phyloP scores from a whole-genome alignment of 768 basidiomycete species.

The Lactarius tabidus region DNA sequence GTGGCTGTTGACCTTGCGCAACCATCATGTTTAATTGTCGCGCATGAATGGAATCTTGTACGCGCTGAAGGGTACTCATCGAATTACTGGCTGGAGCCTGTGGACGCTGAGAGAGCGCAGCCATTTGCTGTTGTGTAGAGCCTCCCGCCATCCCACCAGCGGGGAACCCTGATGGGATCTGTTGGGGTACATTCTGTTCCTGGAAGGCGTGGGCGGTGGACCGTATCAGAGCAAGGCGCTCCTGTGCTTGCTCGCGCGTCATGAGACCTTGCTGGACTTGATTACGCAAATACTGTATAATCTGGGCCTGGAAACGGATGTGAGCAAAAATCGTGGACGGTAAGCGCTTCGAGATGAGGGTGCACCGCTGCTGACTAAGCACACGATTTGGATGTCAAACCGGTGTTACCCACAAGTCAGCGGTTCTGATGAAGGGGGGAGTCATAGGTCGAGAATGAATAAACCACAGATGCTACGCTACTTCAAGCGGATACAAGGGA shows the following conservation, averaged over 20 bases:
- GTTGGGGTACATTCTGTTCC: slow-evolving; percentile 14
- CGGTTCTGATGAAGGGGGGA: slow-evolving; percentile 13
- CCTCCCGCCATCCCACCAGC: neutral
- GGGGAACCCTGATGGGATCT: slow-evolving; percentile 6
- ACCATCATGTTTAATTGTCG: slow-evolving; percentile 8
- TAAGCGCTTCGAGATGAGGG: neutral
- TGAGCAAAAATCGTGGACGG: neutral
- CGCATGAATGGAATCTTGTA: slow-evolving; percentile 5
- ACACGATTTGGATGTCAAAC: slow-evolving; percentile 20
- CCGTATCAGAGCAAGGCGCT: slow-evolving; percentile 4
- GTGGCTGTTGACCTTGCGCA: slow-evolving; percentile 11
- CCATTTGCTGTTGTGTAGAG: slow-evolving; percentile 11
- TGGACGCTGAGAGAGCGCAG: slow-evolving; percentile 7
- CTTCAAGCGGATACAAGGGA: neutral
- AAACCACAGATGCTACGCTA: neutral
- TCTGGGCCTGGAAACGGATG: neutral
- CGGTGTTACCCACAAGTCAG: slow-evolving; percentile 12
- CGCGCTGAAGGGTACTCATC: slow-evolving; percentile 10
- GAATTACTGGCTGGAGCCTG: slow-evolving; percentile 3
- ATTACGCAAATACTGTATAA: neutral
- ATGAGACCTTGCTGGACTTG: slow-evolving; percentile 8
- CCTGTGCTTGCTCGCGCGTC: slow-evolving; percentile 11
- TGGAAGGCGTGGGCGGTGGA: neutral
- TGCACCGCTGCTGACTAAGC: slow-evolving; percentile 20
- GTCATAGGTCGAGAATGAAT: neutral